These are phyloP conservation scores for Aspergillus ochraceus DNA, from an alignment of 2,329 filamentous ascomycete species.

Conservation along the genomic window DNA sequence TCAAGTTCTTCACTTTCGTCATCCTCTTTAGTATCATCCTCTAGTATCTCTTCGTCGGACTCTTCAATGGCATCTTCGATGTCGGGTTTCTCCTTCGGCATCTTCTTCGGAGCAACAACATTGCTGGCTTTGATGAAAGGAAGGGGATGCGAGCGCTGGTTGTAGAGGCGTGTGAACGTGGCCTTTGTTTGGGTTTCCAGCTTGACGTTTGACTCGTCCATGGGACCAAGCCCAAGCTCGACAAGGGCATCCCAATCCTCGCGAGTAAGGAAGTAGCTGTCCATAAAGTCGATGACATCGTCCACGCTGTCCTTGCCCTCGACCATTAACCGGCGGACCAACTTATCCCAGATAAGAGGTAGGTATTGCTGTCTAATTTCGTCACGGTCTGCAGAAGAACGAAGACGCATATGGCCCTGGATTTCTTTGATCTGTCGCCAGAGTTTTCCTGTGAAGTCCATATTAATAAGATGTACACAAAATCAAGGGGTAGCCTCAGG, in stretches of 20 bases:
- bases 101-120: conserved; percentile 70
- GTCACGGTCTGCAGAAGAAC: conserved; percentile 84
- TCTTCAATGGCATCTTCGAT: conserved; percentile 95
- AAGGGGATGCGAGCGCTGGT: conserved; percentile 79
- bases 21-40: conserved; percentile 55
- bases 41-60: conserved; percentile 68
- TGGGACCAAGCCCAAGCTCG: conserved; percentile 84
- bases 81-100: conserved; percentile 76
- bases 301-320: conserved; percentile 81
- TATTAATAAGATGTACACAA: conserved; percentile 6
- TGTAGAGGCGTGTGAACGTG: conserved; percentile 89
- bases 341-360: conserved; percentile 79
- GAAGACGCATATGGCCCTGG: conserved; percentile 93
- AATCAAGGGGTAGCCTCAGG: neutral
- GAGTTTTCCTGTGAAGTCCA: conserved; percentile 54
- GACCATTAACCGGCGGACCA: conserved; percentile 70
- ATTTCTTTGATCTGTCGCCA: conserved; percentile 86
- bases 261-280: conserved; percentile 90
- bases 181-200: conserved; percentile 85
- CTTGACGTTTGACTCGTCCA: conserved; percentile 71
- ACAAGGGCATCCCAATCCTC: conserved; percentile 93
- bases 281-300: conserved; percentile 91
- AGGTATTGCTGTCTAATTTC: conserved; percentile 95
- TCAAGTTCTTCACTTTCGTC: conserved; percentile 78
- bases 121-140: conserved; percentile 94